Base-by-base conservation (phyloP, 768 basidiomycete species). In the Kwoniella sp. region DNA sequence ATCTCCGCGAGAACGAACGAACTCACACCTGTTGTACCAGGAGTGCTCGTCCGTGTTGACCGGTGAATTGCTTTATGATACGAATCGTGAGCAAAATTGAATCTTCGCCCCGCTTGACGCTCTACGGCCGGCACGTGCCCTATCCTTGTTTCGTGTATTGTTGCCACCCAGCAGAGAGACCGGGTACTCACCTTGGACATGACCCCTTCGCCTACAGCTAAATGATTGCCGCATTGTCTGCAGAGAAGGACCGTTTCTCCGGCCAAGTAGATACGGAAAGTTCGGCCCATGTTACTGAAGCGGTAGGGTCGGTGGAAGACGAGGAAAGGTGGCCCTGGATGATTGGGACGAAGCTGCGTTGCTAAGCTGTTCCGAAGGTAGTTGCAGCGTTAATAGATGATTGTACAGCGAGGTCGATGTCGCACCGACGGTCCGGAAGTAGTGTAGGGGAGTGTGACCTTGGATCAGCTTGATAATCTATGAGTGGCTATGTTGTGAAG, bases 1-100 rank as follows among this genome's bases (percentile, higher is more conserved):
- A 1, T 0, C 30, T 3, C n/a, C 8, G 8, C 40, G 8, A n/a
- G n/a, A 47, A 47, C 1, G 21, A 8, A 30, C n/a, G n/a, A 21
- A 82, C 92, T 84, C 80, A 95, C 94, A 96, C 93, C 69, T 85
- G 86, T 56, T 94, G 91, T 74, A 98, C 94, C 67, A 98, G 86
- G 79, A 94, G 93, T 19, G 95, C 95, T 61, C 91, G 85, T 19
- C 95, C 95, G 80, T 96, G 92, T 81, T 96, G 92, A 26, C 95
- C 95, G 68, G 91, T 93, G 84, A 98, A 98, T 48, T 91, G 90
- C 95, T 98, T 79, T 17, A 55, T 13, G 17, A 3, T 10, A n/a
- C 22, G 10, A 58, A 17, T 15, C 13, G 33, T 33, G 33, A 33
- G 33, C n/a, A n/a, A n/a, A 44, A 15, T 44, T 15, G 17, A 19